phyloP scores from a whole-genome alignment of 1,284 basidiomycete genomes.

The Psilocybe mexicana region DNA sequence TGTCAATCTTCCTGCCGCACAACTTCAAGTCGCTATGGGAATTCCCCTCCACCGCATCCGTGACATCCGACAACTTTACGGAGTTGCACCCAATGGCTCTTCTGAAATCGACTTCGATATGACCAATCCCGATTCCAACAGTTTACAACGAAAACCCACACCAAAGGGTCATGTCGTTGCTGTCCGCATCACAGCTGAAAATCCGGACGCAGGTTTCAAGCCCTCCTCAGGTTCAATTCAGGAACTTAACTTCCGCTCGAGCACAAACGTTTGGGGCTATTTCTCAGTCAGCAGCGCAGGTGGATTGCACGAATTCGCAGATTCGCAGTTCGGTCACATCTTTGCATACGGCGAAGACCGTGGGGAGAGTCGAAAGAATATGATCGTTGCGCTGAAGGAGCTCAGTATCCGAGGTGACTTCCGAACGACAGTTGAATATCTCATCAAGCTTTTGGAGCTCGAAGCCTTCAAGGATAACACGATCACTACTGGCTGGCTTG shows the following conservation, averaged over 20 bases:
- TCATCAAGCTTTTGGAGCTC: conserved; percentile 96
- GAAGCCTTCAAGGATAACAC: conserved; percentile 97
- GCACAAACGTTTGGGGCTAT: conserved; percentile 99
- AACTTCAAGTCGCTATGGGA: conserved; percentile 98
- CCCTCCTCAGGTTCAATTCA: conserved; percentile 96
- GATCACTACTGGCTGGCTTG: conserved; percentile 98
- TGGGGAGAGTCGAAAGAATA: conserved; percentile 95
- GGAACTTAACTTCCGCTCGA: conserved; percentile 99
- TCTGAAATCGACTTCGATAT: conserved; percentile 98
- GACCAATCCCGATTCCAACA: conserved; percentile 81
- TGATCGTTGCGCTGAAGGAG: conserved; percentile 99
- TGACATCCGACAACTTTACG: conserved; percentile 96
- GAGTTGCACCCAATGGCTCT: conserved; percentile 83
- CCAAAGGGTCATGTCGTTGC: conserved; percentile 99
- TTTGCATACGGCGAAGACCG: conserved; percentile 99
- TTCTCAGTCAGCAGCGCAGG: conserved; percentile 97
- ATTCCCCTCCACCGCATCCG: conserved; percentile 94
- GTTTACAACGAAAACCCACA: conserved; percentile 91
- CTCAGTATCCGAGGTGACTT: conserved; percentile 99
- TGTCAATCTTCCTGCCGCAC: conserved; percentile 96
- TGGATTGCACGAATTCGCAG: conserved; percentile 98
- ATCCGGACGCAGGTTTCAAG: conserved; percentile 99
- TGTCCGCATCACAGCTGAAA: conserved; percentile 99
- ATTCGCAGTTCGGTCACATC: conserved; percentile 98
- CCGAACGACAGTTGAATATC: conserved; percentile 97